These are phyloP conservation scores for Emiliania huxleyi DNA, from an alignment of 78 protist species.

Conservation along the genomic window DNA sequence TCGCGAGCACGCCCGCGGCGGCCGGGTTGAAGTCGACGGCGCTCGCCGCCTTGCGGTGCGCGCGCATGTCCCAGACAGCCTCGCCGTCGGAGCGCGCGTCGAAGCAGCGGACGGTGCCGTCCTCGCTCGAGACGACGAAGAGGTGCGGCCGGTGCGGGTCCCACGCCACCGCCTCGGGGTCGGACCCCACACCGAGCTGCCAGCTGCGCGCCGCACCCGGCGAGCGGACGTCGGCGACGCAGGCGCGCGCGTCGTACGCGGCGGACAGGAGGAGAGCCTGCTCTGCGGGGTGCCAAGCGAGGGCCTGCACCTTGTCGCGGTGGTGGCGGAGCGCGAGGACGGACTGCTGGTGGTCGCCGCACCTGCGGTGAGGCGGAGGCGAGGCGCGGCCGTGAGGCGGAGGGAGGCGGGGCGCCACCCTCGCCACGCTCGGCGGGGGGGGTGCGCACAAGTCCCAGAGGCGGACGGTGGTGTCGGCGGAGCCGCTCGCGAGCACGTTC, in stretches of 20 bases:
- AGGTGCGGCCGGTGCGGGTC: neutral
- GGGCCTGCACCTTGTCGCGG: constrained; percentile 59
- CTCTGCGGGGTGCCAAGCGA: constrained; percentile 67
- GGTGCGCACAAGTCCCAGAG: constrained; percentile 84
- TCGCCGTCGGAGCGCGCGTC: neutral
- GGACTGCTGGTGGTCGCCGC: neutral
- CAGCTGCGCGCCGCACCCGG: neutral
- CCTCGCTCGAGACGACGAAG: constrained; percentile 41
- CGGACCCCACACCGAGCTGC: constrained; percentile 33
- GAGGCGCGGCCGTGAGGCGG: too few relatives aligned
- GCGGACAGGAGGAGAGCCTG: constrained; percentile 52
- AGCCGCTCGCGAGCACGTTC: constrained; percentile 75
- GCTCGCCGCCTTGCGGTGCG: neutral
- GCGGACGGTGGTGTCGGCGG: constrained; percentile 70
- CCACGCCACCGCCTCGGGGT: constrained; percentile 60
- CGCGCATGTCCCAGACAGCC: neutral
- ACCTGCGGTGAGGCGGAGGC: too few relatives aligned
- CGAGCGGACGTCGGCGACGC: constrained; percentile 54
- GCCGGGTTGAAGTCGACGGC: neutral
- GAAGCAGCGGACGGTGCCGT: constrained; percentile 51
- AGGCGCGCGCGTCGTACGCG: constrained; percentile 43
- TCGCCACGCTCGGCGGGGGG: too few relatives aligned
- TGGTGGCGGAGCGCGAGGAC: constrained; percentile 69
- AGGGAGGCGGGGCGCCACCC: too few relatives aligned
- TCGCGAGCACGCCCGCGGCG: neutral